A percentile compares a stretch with the other conserved stretches of the same genome.
These are phyloP conservation scores for Ophiostoma montium DNA, from an alignment of 2,329 filamentous ascomycete genomes.

Conservation along the genomic window DNA sequence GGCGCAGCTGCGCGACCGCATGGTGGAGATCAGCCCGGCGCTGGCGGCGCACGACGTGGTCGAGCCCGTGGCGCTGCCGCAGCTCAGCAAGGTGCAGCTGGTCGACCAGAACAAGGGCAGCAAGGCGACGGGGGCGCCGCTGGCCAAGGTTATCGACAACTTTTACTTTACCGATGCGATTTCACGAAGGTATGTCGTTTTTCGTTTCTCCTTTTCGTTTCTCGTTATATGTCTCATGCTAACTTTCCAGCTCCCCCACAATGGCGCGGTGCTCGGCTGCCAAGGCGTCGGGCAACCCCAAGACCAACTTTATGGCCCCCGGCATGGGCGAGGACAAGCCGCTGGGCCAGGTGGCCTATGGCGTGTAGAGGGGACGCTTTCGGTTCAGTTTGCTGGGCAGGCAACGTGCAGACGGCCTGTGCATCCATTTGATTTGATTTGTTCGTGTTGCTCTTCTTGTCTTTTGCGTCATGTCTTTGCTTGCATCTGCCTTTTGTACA, in stretches of 20 bases:
- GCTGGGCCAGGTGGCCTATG: slow-evolving; percentile 47
- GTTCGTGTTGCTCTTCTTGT: not conserved
- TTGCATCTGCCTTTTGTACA: slow-evolving; percentile 13
- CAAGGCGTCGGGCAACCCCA: slow-evolving; percentile 67
- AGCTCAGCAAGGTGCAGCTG: slow-evolving; percentile 83
- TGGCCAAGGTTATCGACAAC: slow-evolving; percentile 82
- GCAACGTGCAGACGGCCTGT: slow-evolving; percentile 18
- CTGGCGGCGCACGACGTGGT: slow-evolving; percentile 83
- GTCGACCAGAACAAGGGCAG: slow-evolving; percentile 91
- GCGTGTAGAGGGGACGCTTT: slow-evolving; percentile 31
- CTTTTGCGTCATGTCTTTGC: not conserved
- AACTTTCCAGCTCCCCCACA: slow-evolving; percentile 70
- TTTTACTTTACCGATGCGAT: slow-evolving; percentile 98
- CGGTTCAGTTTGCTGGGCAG: too few relatives aligned
- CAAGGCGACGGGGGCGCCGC: slow-evolving; percentile 53
- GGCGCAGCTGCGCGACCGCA: slow-evolving; percentile 75
- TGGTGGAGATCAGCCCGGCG: slow-evolving; percentile 87
- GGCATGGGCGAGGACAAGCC: slow-evolving; percentile 51
- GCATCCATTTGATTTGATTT: slow-evolving; percentile 10
- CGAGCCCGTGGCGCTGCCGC: slow-evolving; percentile 60
- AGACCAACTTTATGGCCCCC: slow-evolving; percentile 67
- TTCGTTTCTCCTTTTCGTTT: slow-evolving; percentile 1
- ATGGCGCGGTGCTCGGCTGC: slow-evolving; percentile 96
- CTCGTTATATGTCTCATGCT: slow-evolving; percentile 8
- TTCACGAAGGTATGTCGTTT: slow-evolving; percentile 85